Conservation (phyloP, 2,329 filamentous ascomycete genomes). For the Epichloe uncinata region DNA sequence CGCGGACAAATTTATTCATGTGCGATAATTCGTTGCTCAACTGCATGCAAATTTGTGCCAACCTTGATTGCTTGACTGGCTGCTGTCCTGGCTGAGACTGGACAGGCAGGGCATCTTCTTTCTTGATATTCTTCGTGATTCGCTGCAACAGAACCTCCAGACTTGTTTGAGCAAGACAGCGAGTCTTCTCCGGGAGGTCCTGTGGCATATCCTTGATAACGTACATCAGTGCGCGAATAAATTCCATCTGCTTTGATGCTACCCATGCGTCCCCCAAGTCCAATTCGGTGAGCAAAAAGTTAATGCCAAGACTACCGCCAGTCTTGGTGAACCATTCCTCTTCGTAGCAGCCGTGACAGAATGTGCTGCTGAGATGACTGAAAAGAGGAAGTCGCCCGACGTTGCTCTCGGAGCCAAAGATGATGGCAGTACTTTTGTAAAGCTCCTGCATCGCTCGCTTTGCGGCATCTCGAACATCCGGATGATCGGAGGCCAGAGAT, state of each 20-base stretch:
- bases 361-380: slow-evolving; percentile 63
- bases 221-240: slow-evolving; percentile 83
- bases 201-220: slow-evolving; percentile 97
- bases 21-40: slow-evolving; percentile 84
- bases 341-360: slow-evolving; percentile 90
- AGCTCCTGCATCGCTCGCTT: slow-evolving; percentile 67
- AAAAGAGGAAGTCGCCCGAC: slow-evolving; percentile 76
- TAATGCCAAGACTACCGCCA: slow-evolving; percentile 81
- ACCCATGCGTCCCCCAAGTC: slow-evolving; percentile 79
- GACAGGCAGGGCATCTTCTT: slow-evolving; percentile 48
- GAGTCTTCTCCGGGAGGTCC: slow-evolving; percentile 82
- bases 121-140: slow-evolving; percentile 66
- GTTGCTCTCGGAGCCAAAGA: slow-evolving; percentile 63
- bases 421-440: slow-evolving; percentile 59
- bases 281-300: slow-evolving; percentile 77
- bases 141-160: slow-evolving; percentile 65
- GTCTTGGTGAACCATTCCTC: slow-evolving; percentile 99
- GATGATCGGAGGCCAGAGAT: slow-evolving; percentile 74
- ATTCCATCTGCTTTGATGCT: slow-evolving; percentile 67
- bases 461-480: slow-evolving; percentile 68
- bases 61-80: slow-evolving; percentile 39
- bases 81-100: slow-evolving; percentile 29
- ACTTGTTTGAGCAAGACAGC: slow-evolving; percentile 69
- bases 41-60: slow-evolving; percentile 67
- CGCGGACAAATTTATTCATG: slow-evolving; percentile 89